These are phyloP conservation scores for Claviceps sp. DNA, from an alignment of 2,329 filamentous ascomycete genomes.

Conservation along the genomic window DNA sequence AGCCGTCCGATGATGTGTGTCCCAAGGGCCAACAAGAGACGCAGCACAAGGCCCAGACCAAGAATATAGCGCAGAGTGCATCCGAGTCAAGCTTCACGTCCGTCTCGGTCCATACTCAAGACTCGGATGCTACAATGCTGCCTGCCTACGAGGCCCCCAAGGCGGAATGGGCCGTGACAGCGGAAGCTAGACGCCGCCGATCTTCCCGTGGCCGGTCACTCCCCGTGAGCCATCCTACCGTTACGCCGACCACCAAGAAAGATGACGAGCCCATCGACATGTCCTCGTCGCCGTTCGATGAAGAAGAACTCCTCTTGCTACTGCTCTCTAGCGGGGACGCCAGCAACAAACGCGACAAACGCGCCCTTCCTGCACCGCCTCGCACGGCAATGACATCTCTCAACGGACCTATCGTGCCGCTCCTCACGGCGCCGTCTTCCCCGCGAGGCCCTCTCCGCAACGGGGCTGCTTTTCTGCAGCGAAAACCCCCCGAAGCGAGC, in stretches of 20 bases:
- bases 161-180: conserved; percentile 1
- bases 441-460: conserved; percentile 9
- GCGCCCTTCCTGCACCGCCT: conserved; percentile 18
- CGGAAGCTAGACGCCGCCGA: neutral
- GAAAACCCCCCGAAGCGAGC: conserved; percentile 14
- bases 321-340: conserved; percentile 13
- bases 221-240: conserved; percentile 4
- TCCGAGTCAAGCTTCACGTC: conserved; percentile 15
- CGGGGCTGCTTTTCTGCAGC: conserved; percentile 8
- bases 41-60: neutral
- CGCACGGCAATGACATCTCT: conserved; percentile 15
- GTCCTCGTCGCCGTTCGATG: conserved; percentile 20
- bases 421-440: conserved; percentile 17
- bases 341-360: conserved; percentile 6
- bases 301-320: conserved; percentile 21
- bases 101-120: conserved; percentile 13
- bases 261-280: conserved; percentile 6
- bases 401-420: conserved; percentile 15
- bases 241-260: neutral
- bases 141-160: conserved; percentile 8
- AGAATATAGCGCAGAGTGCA: conserved; percentile 1
- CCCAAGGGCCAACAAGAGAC: conserved; percentile 6
- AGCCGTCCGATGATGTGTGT: conserved; percentile 8
- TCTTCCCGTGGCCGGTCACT: conserved; percentile 1
- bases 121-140: conserved; percentile 10